These are phyloP conservation scores for Linnemannia hyalina DNA, from an alignment of 192 early-diverging fungal genomes.

Conservation along the genomic window DNA sequence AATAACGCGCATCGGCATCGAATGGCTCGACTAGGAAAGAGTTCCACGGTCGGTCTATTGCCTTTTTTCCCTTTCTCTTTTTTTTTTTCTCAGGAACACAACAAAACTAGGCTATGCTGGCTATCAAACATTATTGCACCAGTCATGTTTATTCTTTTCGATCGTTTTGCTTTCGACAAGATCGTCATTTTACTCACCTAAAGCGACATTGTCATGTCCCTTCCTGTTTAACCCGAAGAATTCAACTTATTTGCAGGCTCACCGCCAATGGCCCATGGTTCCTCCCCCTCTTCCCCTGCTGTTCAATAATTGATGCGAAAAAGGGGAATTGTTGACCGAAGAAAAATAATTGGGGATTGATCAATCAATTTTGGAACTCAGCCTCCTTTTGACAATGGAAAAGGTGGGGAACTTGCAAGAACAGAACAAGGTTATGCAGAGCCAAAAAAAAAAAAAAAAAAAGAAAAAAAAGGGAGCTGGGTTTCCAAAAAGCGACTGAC, in stretches of 20 bases:
- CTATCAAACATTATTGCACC: background rate
- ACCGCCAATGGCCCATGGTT: background rate
- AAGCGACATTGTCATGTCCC: background rate
- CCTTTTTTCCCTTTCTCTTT: background rate
- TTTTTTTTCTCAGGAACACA: slow-evolving; percentile 1
- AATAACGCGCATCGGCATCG: background rate
- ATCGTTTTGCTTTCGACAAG: background rate
- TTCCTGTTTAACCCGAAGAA: slow-evolving; percentile 1
- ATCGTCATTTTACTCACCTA: background rate
- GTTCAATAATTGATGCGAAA: background rate
- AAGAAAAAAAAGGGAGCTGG: background rate
- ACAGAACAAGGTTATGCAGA: background rate
- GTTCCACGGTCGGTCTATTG: background rate
- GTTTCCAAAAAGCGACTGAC: background rate
- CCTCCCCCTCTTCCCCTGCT: background rate
- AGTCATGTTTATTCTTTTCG: background rate
- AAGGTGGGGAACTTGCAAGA: slow-evolving; percentile 1
- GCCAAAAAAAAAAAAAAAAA: background rate
- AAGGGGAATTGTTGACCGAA: background rate
- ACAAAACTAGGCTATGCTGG: background rate
- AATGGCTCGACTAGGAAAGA: background rate
- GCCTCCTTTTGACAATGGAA: background rate
- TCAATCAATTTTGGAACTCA: background rate
- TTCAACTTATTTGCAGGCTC: background rate
- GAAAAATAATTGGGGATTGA: background rate